Base-by-base conservation (phyloP, 495 filamentous ascomycete species). In the Elasticomyces elasticus region DNA sequence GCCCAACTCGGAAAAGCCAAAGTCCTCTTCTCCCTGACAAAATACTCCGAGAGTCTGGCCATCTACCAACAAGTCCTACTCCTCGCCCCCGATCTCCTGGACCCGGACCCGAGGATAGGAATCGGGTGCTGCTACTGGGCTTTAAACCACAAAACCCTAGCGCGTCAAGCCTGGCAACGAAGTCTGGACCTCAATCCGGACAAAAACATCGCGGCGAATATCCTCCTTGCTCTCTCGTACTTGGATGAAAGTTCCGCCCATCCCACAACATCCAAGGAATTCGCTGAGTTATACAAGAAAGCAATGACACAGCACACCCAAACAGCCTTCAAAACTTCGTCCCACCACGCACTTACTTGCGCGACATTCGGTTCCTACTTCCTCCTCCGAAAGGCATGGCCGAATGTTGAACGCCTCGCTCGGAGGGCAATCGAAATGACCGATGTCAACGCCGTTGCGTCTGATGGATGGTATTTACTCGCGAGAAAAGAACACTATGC, bases 71-170 rank as follows among this genome's bases (percentile, higher is more conserved):
- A 86, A 47, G 90, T 85, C 0, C 71, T 98, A 17, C 69, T 78
- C 60, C 86, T 84, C 68, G 84, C 87, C 74, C 92, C 92, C 11
- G 82, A 87, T 53, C 72, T 97, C 49, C 79, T 83, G n/a, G 94
- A 98, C 62, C 92, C 92, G 3, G 92, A 98, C 67, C 94, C 92
- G 59, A 76, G 92, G 49, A 89, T 98, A 57, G 92, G 92, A 42
- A 84, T 98, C 59, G 92, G 92, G 20, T 90, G 89, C 67, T 97
- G 92, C 67, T 82, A 91, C 55, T 98, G 92, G 92, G 87, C 91
- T 64, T 75, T 97, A 12, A 89, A 88, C 19, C 85, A 83, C 74
- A 95, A 94, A 67, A 89, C 95, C 25, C 86, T 94, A 61, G 94
- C 94, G 12, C 87, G 85, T 62, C 69, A 71, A 23, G 89, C 92